Base-by-base conservation (phyloP, 2,329 filamentous ascomycete species). In the Raffaelea ambrosiae region DNA sequence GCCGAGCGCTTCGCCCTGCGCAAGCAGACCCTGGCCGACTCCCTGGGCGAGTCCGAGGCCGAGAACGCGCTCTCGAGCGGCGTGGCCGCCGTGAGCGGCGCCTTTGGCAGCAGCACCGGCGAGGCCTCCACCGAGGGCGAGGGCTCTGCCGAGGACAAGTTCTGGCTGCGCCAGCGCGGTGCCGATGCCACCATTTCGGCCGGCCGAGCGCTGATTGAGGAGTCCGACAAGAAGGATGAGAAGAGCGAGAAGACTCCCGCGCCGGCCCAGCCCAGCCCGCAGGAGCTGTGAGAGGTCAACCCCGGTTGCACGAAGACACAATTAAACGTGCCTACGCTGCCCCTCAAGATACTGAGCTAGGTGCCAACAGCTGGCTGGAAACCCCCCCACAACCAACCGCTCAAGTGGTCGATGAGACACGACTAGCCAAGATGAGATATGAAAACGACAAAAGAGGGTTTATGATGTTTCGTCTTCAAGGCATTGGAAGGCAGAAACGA, bases 1-100 rank as follows among this genome's bases (percentile, higher is more conserved):
- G 81, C 81, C 3, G 87, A 95, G 62, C 77, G 88, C 20, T 97
- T 84, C 65, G 64, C 84, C 43, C 81, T 93, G 61, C 81, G 91
- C 53, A 91, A 88, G 68, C 79, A 78, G 55, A 81, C 89, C 47
- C 74, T 97, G 2, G 79, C 88, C 51, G 84, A 90, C 58, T 85
- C 77, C 21, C 65, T 89, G 13, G 81, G 77, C 1, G 66, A 78
- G 49, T 71, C 79, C 29, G 70, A 73, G 2, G 71, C 72, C 3
- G 72, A 75, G 46, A 68, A 66, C 47, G 67, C 70, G 13, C 18
- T 65, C 67, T 7, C 66, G 64, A 16, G 73, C 70, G 5, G 73
- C 22, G 35, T 26, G 20, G n/a, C 10, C 33, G 43, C 14, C 29
- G 31, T 41, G 48, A 69, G 4, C 22, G 22, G 4, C 9, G 16